Evolutionary conservation across 305 asterid genomes (phyloP), one percentile per base, ranked within the genome.

Genomic region (Fraxinus velutina): DNA sequence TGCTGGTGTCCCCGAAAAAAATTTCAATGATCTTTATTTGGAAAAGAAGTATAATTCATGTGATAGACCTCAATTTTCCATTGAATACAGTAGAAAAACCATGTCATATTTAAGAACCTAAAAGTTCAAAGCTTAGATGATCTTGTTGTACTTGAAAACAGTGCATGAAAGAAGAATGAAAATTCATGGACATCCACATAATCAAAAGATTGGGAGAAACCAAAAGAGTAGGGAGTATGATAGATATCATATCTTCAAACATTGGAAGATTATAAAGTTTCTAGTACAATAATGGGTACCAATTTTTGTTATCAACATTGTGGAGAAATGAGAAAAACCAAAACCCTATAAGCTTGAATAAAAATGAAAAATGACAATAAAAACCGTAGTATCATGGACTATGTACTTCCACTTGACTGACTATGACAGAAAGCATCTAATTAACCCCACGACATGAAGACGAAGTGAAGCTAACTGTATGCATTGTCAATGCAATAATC

Each of bases 1-100:
- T 66, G 37, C 21, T 66, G 17, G 73, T 27, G 6, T 29, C 73
- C 17, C 37, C 3, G 10, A 29, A 24, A 21, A 55, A 10, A 27
- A 29, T 2, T 29, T 19, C 70, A 66, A 29, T 29, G 19, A 29
- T 66, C 73, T 66, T n/a, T 8, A 76, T 33, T 62, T 15, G 22
- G 15, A 37, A 29, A 50, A 77, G 15, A 68, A 73, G 47, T 47
- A 10, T n/a, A 73, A 80, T 66, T 22, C 9, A 72, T 0, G 76
- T 42, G 29, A 73, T 27, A 27, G 37, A 66, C n/a, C 19, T 66
- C 73, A 29, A 29, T 37, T 66, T 30, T 52, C 33, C 73, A 83
- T 73, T 78, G 78, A 76, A 33, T 29, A 33, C 62, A 42, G 36
- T 78, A 70, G 70, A 81, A 42, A 50, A 75, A 79, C 17, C 50